Evolutionary conservation across 352 stramenopile genomes (phyloP), one percentile per base, ranked within the genome.

Genomic region (Globisporangium emineosum): DNA sequence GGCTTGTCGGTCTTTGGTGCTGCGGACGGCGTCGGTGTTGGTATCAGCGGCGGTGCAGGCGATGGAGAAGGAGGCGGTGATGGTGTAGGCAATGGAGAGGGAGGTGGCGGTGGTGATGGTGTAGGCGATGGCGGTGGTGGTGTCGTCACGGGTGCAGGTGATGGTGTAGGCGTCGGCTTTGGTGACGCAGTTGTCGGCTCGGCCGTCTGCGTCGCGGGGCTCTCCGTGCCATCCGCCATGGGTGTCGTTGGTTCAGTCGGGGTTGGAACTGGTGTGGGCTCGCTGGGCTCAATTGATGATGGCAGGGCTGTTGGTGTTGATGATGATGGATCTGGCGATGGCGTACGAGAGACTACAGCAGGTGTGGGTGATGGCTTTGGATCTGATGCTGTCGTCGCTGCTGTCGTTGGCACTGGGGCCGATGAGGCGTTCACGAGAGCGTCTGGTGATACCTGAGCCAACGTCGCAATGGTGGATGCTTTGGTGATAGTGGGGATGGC

Each of bases 31-130:
- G 57, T 58, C 8, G 43, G 27, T n/a, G 27, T 56, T 37, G 62
- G 17, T 13, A 30, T 23, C 10, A 49, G 40, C 60, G 51, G 37
- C 53, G 21, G 60, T 23, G 60, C 30, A 40, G 50, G 40, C 7
- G 60, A 37, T 19, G 62, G 3, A 9, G 66, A 45, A 1, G 66
- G 27, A n/a, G n/a, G n/a, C n/a, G n/a, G n/a, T n/a, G n/a, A n/a
- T n/a, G n/a, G n/a, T n/a, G n/a, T n/a, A n/a, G n/a, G n/a, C n/a
- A n/a, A n/a, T n/a, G n/a, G n/a, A n/a, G n/a, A n/a, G n/a, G n/a
- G n/a, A n/a, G n/a, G n/a, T 12, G 56, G 5, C 3, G 57, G 3
- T 9, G 60, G n/a, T 3, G 67, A 9, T 7, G 57, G 45, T n/a
- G 40, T 52, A 3, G 66, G 56, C 35, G 55, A 33, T 45, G 58